These are phyloP conservation scores for Suhomyces bolitotheri DNA, from an alignment of 1,139 yeast genomes.

Conservation along the genomic window DNA sequence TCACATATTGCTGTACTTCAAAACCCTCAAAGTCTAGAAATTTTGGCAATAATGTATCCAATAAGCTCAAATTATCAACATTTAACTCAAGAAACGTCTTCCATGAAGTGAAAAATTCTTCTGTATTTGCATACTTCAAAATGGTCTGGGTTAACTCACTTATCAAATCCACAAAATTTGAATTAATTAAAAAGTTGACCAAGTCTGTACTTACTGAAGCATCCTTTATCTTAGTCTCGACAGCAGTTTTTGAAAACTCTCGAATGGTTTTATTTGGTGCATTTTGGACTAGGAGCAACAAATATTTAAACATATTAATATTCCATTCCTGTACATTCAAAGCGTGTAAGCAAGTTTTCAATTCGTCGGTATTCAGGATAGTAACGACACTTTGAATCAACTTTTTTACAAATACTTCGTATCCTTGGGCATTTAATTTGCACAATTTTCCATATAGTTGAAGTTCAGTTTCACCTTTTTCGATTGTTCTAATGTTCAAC, in stretches of 20 bases:
- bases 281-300: conserved; percentile 32
- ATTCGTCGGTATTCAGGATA: conserved; percentile 27
- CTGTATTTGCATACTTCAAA: conserved; percentile 3
- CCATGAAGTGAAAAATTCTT: conserved; percentile 25
- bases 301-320: conserved; percentile 31
- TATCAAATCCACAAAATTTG: conserved; percentile 25
- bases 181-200: conserved; percentile 24
- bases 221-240: conserved; percentile 20
- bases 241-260: conserved; percentile 22
- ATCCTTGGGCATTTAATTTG: conserved; percentile 22
- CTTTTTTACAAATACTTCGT: conserved; percentile 31
- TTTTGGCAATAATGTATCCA: conserved; percentile 23
- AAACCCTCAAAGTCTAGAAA: conserved; percentile 12
- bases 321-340: conserved; percentile 34
- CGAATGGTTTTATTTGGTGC: conserved; percentile 36
- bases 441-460: conserved; percentile 29
- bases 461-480: conserved; percentile 25
- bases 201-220: conserved; percentile 21
- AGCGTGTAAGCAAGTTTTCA: conserved; percentile 21
- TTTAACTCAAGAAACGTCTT: conserved; percentile 18
- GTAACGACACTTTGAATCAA: conserved; percentile 38
- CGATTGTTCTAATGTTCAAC: conserved; percentile 20
- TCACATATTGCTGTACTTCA: conserved; percentile 20
- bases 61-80: conserved; percentile 11
- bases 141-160: conserved; percentile 17